phyloP scores from a whole-genome alignment of 345 rosid genomes.

The Ceriops zippeliana region DNA sequence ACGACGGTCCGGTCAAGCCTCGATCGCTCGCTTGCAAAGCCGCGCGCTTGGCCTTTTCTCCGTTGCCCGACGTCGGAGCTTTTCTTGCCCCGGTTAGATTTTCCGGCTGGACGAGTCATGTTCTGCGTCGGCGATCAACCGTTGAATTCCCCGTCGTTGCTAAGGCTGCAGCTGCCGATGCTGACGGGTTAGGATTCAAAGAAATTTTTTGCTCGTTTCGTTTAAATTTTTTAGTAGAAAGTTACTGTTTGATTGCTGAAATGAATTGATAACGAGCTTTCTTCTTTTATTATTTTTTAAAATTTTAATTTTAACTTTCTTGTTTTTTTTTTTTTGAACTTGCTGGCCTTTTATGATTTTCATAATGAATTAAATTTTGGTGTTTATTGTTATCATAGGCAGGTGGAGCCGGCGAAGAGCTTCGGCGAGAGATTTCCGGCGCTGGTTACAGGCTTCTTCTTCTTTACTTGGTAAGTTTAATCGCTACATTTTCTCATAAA shows the following conservation, averaged over 20 bases:
- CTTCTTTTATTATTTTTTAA: too few relatives aligned
- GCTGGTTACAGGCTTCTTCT: conserved; percentile 51
- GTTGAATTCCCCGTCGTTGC: conserved; percentile 20
- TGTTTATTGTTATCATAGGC: conserved; percentile 21
- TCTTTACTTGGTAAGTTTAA: conserved; percentile 42
- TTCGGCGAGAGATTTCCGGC: conserved; percentile 47
- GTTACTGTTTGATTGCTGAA: conserved; percentile 20
- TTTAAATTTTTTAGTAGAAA: neutral
- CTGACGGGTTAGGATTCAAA: conserved; percentile 34
- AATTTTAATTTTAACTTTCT: too few relatives aligned
- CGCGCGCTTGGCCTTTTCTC: conserved; percentile 23
- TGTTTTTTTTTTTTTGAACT: neutral
- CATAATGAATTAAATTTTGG: too few relatives aligned
- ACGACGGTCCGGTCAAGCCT: conserved; percentile 13
- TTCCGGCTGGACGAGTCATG: conserved; percentile 19
- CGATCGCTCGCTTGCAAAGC: conserved; percentile 18
- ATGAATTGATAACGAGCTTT: neutral
- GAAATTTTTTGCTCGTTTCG: neutral
- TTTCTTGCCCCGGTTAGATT: conserved; percentile 12
- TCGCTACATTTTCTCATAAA: neutral
- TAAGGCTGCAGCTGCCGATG: conserved; percentile 44
- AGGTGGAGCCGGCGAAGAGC: conserved; percentile 40
- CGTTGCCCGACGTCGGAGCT: conserved; percentile 21
- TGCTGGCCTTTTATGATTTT: neutral
- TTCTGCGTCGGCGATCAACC: conserved; percentile 17